Conservation (phyloP, 371 early-diverging fungal genomes). For the Mortierella sp. region DNA sequence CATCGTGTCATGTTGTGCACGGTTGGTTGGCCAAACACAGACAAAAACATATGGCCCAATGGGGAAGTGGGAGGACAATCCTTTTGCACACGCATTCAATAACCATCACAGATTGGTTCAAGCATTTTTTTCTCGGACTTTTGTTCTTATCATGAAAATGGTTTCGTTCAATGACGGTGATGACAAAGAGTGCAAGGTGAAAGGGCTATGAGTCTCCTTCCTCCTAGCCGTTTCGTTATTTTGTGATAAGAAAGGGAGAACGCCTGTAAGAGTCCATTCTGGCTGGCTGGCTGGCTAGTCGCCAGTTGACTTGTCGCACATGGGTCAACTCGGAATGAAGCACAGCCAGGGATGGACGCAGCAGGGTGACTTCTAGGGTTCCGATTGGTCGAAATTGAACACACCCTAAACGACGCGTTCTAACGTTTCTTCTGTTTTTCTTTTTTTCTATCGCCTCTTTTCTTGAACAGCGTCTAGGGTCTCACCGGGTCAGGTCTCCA, state of each 20-base stretch:
- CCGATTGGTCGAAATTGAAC: slow-evolving; percentile 14
- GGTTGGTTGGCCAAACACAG: slow-evolving; percentile 21
- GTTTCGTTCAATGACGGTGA: not conserved
- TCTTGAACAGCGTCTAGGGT: slow-evolving; percentile 21
- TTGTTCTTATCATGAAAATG: not conserved
- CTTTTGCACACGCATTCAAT: not conserved
- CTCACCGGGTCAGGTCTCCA: slow-evolving; percentile 43
- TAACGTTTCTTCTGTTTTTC: not conserved
- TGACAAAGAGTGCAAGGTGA: not conserved
- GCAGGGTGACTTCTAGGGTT: slow-evolving; percentile 12
- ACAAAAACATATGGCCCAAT: not conserved
- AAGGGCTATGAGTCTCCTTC: not conserved
- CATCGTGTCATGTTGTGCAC: slow-evolving; percentile 20
- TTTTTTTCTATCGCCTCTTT: not conserved
- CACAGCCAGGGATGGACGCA: slow-evolving; percentile 11
- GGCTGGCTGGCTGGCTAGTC: not conserved
- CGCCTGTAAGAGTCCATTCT: not conserved
- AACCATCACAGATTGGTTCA: not conserved
- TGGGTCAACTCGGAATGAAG: slow-evolving; percentile 5
- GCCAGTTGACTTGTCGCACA: too few species aligned
- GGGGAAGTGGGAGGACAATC: not conserved
- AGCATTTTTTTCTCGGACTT: not conserved
- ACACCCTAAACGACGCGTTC: slow-evolving; percentile 3
- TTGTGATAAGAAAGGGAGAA: not conserved
- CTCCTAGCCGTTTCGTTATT: not conserved